Base-by-base conservation (phyloP, 495 filamentous ascomycete species). In the Choiromyces venosus region DNA sequence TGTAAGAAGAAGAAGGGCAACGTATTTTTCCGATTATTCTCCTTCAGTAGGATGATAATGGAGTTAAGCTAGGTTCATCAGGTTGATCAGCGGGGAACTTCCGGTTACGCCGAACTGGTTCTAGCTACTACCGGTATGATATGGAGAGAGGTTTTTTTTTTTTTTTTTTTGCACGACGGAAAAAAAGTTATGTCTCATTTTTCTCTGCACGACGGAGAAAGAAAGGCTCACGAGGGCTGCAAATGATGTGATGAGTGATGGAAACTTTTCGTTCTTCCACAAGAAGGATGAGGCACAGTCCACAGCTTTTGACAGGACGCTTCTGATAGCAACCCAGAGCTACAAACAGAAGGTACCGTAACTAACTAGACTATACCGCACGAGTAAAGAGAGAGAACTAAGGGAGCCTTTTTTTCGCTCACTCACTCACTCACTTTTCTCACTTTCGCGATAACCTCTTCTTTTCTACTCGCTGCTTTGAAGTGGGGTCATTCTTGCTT, bases 51-150 rank as follows among this genome's bases (percentile, higher is more conserved):
- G 52, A 9, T 10, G 44, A 29, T 61, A 29, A 29, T 29, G 52
- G 52, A 16, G 52, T 29, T 29, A 29, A 7, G n/a, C n/a, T 61
- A 16, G 52, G 52, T 29, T 29, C 10, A 14, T 61, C 14, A 10
- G 52, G n/a, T 61, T 61, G 52, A 61, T 61, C 52, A 61, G n/a
- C 52, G 52, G 52, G 52, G 52, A 61, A 61, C n/a, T 25, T 61
- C 3, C 8, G n/a, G 52, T 29, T 61, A 29, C 44, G 14, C 12
- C 10, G 25, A 29, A 29, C 25, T 61, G 4, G 10, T 61, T 61
- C 29, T 61, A 14, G n/a, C 10, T 29, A n/a, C n/a, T n/a, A n/a
- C n/a, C n/a, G n/a, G n/a, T n/a, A 61, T 29, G n/a, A 29, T 29
- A 29, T 14, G 40, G 40, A 14, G 16, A 14, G 40, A 42, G 40